These are phyloP conservation scores for Xylariaceae sp. DNA, from an alignment of 2,329 filamentous ascomycete genomes.

Conservation along the genomic window DNA sequence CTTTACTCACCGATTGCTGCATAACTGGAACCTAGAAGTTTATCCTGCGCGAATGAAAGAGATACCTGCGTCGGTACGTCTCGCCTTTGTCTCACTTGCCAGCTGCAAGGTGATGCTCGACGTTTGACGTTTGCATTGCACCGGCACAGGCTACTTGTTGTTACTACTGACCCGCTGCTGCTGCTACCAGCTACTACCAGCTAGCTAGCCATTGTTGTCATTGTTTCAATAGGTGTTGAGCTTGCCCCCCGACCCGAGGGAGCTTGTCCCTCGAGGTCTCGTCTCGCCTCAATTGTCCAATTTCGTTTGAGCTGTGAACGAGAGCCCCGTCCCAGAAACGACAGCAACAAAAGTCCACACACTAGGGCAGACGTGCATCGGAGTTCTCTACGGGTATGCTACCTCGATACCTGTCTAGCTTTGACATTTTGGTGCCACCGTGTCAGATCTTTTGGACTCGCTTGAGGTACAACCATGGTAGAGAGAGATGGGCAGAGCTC, in stretches of 20 bases:
- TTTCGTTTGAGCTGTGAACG: conserved; percentile 2
- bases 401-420: too few species aligned
- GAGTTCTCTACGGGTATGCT: too few species aligned
- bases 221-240: background rate
- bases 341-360: background rate
- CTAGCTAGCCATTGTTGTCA: background rate
- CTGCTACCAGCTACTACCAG: background rate
- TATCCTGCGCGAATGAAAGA: background rate
- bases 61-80: background rate
- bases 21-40: background rate
- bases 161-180: background rate
- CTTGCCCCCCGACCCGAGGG: too few species aligned
- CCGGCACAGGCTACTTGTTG: background rate
- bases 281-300: conserved; percentile 13
- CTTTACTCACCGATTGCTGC: background rate
- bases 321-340: background rate
- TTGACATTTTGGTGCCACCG: too few species aligned
- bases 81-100: background rate
- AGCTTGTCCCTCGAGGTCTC: background rate
- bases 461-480: background rate
- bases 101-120: conserved; percentile 4
- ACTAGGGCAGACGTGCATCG: too few species aligned
- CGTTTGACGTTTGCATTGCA: conserved; percentile 13
- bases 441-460: background rate
- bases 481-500: background rate